Percentiles rank a stretch among this genome's conserved stretches.
These are phyloP conservation scores for Colletotrichum liriopes DNA, from an alignment of 2,329 filamentous ascomycete genomes.

Conservation along the genomic window DNA sequence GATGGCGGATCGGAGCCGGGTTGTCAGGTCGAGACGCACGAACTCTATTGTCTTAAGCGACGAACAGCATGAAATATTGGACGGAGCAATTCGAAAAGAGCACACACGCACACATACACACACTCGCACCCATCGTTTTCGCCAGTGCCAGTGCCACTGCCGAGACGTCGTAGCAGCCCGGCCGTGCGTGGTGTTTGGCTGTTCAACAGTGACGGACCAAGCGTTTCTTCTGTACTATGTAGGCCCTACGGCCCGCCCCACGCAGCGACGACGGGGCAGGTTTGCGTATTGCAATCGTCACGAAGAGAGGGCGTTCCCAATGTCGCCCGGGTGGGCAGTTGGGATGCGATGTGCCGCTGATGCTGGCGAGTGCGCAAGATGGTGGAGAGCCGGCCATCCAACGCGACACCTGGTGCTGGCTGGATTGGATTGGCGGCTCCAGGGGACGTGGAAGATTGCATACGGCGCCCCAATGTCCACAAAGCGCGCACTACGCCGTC, in stretches of 20 bases:
- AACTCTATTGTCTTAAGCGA: slow-evolving; percentile 16
- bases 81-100: background rate
- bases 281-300: background rate
- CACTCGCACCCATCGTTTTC: background rate
- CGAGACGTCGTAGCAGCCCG: background rate
- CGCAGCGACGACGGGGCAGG: background rate
- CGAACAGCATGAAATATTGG: background rate
- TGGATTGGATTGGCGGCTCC: background rate
- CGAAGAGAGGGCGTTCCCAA: background rate
- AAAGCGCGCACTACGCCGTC: background rate
- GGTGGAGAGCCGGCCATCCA: background rate
- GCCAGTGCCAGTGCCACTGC: background rate
- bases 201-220: background rate
- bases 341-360: background rate
- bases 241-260: background rate
- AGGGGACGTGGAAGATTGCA: background rate
- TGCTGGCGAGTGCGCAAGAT: slow-evolving; percentile 5
- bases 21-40: slow-evolving; percentile 40
- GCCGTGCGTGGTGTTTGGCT: background rate
- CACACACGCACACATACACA: background rate
- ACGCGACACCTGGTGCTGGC: background rate
- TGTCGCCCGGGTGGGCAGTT: background rate
- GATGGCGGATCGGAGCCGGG: slow-evolving; percentile 16
- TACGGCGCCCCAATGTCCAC: slow-evolving; percentile 12
- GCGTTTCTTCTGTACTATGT: background rate